phyloP scores from a whole-genome alignment of 2,329 filamentous ascomycete species.

The Monilinia fructicola region DNA sequence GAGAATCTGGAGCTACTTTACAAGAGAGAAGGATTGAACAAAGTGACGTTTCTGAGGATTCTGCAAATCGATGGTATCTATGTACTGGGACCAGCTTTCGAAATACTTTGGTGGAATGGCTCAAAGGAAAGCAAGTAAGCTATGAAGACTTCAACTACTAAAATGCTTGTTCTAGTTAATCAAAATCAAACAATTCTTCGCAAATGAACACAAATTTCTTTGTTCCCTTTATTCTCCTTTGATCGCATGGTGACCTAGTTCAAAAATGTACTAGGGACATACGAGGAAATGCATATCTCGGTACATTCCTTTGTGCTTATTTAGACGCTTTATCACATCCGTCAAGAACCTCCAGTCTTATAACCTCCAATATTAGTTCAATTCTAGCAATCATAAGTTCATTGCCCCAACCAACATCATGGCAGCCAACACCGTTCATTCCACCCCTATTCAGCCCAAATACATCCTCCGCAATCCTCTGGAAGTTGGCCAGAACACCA shows the following conservation, averaged over 20 bases:
- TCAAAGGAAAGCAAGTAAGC: constrained; percentile 47
- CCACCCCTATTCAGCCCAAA: constrained; percentile 23
- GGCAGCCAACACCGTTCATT: constrained; percentile 14
- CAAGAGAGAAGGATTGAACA: constrained; percentile 48
- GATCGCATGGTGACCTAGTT: background rate
- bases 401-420: background rate
- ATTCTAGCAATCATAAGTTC: background rate
- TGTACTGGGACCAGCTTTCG: constrained; percentile 55
- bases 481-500: constrained; percentile 26
- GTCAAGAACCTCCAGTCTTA: background rate
- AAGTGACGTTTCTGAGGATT: constrained; percentile 46
- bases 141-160: constrained; percentile 52
- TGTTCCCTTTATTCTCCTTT: background rate
- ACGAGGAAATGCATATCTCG: background rate
- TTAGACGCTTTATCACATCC: background rate
- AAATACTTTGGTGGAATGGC: constrained; percentile 49
- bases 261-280: constrained; percentile 2
- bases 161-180: background rate
- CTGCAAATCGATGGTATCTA: constrained; percentile 53
- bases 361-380: background rate
- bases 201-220: constrained; percentile 1
- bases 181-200: constrained; percentile 14
- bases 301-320: constrained; percentile 16
- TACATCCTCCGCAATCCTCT: constrained; percentile 30
- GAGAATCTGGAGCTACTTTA: constrained; percentile 40